These are phyloP conservation scores for Calamus simplicifolius DNA, from an alignment of 176 grass and related monocot species.

Conservation along the genomic window DNA sequence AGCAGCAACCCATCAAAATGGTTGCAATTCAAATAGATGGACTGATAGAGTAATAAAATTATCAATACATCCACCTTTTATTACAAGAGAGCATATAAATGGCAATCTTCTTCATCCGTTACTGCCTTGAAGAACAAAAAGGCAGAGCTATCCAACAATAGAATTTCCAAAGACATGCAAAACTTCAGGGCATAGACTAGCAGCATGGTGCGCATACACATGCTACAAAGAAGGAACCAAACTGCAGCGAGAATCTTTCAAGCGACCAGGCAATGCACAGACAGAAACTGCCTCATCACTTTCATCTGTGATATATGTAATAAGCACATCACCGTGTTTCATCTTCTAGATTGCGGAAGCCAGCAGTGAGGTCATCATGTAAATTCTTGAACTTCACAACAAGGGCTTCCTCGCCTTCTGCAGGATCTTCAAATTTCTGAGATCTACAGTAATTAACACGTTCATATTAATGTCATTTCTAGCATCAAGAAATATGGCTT, in stretches of 20 bases:
- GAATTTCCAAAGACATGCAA: neutral
- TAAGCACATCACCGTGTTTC: conserved; percentile 52
- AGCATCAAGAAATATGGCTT: too few species aligned
- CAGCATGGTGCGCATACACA: too few species aligned
- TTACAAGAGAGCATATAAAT: conserved; percentile 37
- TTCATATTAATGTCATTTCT: too few species aligned
- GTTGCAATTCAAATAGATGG: too few species aligned
- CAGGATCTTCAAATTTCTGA: conserved; percentile 88
- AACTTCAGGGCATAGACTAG: too few species aligned
- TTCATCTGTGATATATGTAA: neutral
- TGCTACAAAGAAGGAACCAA: too few species aligned
- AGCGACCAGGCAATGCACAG: too few species aligned
- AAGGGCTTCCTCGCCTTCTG: conserved; percentile 66
- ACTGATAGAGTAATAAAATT: neutral
- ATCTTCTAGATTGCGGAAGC: conserved; percentile 92
- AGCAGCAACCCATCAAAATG: too few species aligned
- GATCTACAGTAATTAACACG: conserved; percentile 26
- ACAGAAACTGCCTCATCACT: conserved; percentile 7
- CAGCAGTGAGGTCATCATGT: conserved; percentile 62
- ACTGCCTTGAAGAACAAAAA: conserved; percentile 25
- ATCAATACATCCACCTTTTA: conserved; percentile 30
- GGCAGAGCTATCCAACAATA: neutral
- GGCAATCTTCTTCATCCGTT: conserved; percentile 8
- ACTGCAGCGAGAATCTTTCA: too few species aligned
- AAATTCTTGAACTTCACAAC: conserved; percentile 71